Conservation (phyloP, 345 rosid species). For the Sisymbrium altissimum region DNA sequence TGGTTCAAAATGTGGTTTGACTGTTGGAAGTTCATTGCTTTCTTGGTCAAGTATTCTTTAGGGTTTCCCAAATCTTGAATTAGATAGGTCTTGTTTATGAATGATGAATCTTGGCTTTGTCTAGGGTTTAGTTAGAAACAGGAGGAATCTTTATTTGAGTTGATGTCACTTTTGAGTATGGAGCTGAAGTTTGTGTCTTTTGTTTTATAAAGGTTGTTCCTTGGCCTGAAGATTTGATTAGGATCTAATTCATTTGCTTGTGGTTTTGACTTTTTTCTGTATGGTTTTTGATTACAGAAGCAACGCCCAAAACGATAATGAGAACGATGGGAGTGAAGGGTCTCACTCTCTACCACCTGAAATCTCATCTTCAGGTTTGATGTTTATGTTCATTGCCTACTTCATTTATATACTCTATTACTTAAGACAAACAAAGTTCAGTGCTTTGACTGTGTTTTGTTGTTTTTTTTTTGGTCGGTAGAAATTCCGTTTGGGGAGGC, state of each 20-base stretch:
- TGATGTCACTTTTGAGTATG: too few species aligned
- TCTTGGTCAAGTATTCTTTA: too few species aligned
- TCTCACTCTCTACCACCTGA: constrained; percentile 87
- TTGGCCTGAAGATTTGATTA: neutral
- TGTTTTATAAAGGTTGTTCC: neutral
- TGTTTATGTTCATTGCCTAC: neutral
- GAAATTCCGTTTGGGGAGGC: constrained; percentile 92
- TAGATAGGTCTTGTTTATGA: neutral
- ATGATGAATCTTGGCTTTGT: neutral
- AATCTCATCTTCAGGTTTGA: constrained; percentile 93
- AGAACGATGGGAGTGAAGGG: constrained; percentile 95
- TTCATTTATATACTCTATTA: neutral
- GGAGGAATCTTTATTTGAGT: too few species aligned
- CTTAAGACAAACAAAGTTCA: neutral
- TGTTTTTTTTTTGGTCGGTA: constrained; percentile 26
- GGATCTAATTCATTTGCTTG: neutral
- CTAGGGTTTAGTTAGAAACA: too few species aligned
- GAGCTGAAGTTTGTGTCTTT: neutral
- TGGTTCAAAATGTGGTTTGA: too few species aligned
- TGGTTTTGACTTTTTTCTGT: neutral
- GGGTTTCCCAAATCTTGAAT: too few species aligned
- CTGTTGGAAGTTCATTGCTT: too few species aligned
- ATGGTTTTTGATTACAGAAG: constrained; percentile 47
- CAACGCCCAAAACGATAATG: constrained; percentile 90
- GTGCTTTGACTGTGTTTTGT: neutral